A percentile compares a stretch with the other conserved stretches of the same genome.
These are phyloP conservation scores for Arabidopsis suecica DNA, from an alignment of 345 rosid genomes.

Conservation along the genomic window DNA sequence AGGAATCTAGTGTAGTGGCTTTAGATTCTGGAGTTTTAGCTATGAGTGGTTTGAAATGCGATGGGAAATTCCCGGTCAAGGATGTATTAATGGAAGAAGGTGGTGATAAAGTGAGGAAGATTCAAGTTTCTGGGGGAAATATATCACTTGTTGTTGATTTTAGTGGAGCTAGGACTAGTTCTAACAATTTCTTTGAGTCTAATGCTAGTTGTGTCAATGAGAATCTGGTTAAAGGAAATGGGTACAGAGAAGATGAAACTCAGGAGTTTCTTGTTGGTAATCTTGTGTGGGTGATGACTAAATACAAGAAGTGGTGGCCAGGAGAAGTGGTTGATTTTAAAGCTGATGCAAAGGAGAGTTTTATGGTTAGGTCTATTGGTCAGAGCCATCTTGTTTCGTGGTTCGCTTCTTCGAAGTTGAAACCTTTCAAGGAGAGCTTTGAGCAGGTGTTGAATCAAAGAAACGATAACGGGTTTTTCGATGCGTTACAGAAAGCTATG, in stretches of 20 bases:
- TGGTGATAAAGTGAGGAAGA: slow-evolving; percentile 48
- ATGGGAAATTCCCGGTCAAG: slow-evolving; percentile 30
- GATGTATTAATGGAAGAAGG: slow-evolving; percentile 45
- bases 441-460: slow-evolving; percentile 50
- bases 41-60: slow-evolving; percentile 28
- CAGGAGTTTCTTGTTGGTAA: slow-evolving; percentile 60
- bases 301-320: slow-evolving; percentile 83
- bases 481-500: slow-evolving; percentile 73
- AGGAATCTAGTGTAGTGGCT: slow-evolving; percentile 41
- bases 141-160: slow-evolving; percentile 78
- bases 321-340: slow-evolving; percentile 63
- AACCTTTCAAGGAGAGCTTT: slow-evolving; percentile 68
- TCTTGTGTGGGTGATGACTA: slow-evolving; percentile 77
- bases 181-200: slow-evolving; percentile 32
- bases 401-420: slow-evolving; percentile 58
- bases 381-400: slow-evolving; percentile 59
- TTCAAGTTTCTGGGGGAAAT: slow-evolving; percentile 59
- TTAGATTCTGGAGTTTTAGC: slow-evolving; percentile 25
- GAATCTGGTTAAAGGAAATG: slow-evolving; percentile 35
- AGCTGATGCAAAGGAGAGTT: slow-evolving; percentile 45
- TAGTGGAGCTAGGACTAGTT: slow-evolving; percentile 40
- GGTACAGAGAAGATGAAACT: slow-evolving; percentile 33
- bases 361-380: slow-evolving; percentile 62
- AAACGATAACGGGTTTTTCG: slow-evolving; percentile 54
- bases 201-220: slow-evolving; percentile 28